phyloP scores from a whole-genome alignment of 2,329 filamentous ascomycete genomes.

The Neofusicoccum umdonicola region DNA sequence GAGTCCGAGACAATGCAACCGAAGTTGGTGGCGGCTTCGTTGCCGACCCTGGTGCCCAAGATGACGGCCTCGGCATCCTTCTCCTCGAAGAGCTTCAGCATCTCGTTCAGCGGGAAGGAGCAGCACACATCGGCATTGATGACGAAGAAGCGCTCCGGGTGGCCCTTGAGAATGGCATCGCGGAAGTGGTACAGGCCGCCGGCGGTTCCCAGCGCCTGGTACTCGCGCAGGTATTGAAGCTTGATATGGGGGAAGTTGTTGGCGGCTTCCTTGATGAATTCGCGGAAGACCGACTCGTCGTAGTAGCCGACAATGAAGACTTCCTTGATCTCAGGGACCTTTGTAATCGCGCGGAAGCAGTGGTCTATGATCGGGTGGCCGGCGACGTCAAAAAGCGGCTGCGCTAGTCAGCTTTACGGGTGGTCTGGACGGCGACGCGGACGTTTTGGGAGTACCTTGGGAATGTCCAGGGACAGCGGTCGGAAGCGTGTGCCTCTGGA shows the following conservation, averaged over 20 bases:
- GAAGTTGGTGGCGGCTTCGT: slow-evolving; percentile 92
- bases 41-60: slow-evolving; percentile 83
- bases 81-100: slow-evolving; percentile 91
- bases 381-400: slow-evolving; percentile 97
- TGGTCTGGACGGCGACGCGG: slow-evolving; percentile 18
- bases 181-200: slow-evolving; percentile 98
- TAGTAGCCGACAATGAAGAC: slow-evolving; percentile 99
- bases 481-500: slow-evolving; percentile 94
- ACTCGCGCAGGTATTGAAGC: slow-evolving; percentile 96
- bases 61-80: slow-evolving; percentile 97
- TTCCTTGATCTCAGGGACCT: slow-evolving; percentile 88
- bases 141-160: slow-evolving; percentile 92
- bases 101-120: slow-evolving; percentile 92
- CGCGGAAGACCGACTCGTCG: slow-evolving; percentile 92
- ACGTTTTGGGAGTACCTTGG: slow-evolving; percentile 63
- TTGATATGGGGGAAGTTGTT: slow-evolving; percentile 82
- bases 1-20: slow-evolving; percentile 95
- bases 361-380: slow-evolving; percentile 98
- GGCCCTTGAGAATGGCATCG: slow-evolving; percentile 95
- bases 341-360: slow-evolving; percentile 87
- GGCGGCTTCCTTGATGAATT: slow-evolving; percentile 91
- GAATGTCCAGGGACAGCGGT: slow-evolving; percentile 90
- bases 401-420: slow-evolving; percentile 25
- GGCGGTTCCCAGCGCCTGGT: slow-evolving; percentile 91
- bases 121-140: slow-evolving; percentile 98